phyloP scores from a whole-genome alignment of 1,284 basidiomycete species.

The Papiliotrema nemorosa region DNA sequence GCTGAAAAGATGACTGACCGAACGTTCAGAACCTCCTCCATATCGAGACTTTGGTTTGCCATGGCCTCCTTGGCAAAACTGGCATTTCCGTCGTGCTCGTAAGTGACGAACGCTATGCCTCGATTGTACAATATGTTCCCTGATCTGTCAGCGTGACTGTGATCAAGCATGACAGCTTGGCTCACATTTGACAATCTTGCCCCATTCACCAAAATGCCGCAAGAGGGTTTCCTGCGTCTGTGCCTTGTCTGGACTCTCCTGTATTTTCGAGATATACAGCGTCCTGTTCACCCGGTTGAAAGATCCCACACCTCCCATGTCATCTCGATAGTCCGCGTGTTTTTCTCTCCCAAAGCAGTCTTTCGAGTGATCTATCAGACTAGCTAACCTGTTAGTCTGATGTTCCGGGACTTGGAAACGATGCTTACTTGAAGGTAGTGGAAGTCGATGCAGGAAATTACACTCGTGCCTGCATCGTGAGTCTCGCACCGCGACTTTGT shows the following conservation, averaged over 20 bases:
- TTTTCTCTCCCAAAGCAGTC: conserved; percentile 98
- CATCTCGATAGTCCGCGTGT: conserved; percentile 94
- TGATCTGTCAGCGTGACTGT: too few relatives aligned
- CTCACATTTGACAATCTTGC: conserved; percentile 87
- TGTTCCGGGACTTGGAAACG: background rate
- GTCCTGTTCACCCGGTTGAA: conserved; percentile 93
- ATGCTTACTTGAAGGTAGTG: conserved; percentile 58
- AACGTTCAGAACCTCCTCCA: conserved; percentile 96
- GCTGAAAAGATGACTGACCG: conserved; percentile 51
- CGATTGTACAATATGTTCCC: conserved; percentile 91
- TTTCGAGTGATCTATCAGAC: conserved; percentile 85
- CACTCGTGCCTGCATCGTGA: conserved; percentile 68
- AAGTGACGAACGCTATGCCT: conserved; percentile 96
- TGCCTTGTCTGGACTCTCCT: conserved; percentile 77
- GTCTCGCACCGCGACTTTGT: background rate
- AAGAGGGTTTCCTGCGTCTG: conserved; percentile 87
- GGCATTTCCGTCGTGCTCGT: conserved; percentile 76
- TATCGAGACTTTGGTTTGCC: conserved; percentile 96
- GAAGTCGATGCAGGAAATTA: conserved; percentile 86
- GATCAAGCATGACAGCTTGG: too few relatives aligned
- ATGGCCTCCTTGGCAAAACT: conserved; percentile 99
- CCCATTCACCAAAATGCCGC: conserved; percentile 95
- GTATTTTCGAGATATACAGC: conserved; percentile 89
- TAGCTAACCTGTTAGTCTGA: conserved; percentile 23
- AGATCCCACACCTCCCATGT: conserved; percentile 98